A percentile compares a stretch with the other conserved stretches of the same genome.
These are phyloP conservation scores for Alternaria sp. DNA, from an alignment of 2,329 filamentous ascomycete genomes.

Conservation along the genomic window DNA sequence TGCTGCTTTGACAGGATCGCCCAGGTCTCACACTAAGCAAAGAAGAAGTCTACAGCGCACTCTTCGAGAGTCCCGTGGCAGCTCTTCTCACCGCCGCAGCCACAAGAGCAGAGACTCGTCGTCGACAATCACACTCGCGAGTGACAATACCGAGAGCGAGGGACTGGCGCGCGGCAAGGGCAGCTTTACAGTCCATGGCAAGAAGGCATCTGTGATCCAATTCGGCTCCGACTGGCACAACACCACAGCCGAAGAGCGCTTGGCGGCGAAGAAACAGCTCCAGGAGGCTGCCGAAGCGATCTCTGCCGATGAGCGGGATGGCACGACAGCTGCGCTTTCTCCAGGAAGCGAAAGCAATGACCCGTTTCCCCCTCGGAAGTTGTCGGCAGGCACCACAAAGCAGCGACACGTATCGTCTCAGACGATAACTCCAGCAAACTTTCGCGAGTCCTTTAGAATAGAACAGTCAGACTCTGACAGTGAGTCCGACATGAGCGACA, in stretches of 20 bases:
- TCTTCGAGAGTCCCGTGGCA: slow-evolving; percentile 76
- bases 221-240: slow-evolving; percentile 90
- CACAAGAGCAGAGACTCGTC: slow-evolving; percentile 77
- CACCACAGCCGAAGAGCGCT: slow-evolving; percentile 46
- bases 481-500: slow-evolving; percentile 43
- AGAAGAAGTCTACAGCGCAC: slow-evolving; percentile 89
- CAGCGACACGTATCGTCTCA: slow-evolving; percentile 45
- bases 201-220: slow-evolving; percentile 97
- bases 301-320: slow-evolving; percentile 35
- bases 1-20: slow-evolving; percentile 43
- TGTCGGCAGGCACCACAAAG: slow-evolving; percentile 37
- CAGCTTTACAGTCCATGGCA: slow-evolving; percentile 95
- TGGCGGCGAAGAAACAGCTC: slow-evolving; percentile 47
- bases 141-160: slow-evolving; percentile 62
- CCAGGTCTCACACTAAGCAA: slow-evolving; percentile 69
- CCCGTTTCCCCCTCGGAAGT: slow-evolving; percentile 26
- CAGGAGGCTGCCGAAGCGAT: slow-evolving; percentile 40
- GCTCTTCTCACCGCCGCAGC: slow-evolving; percentile 70
- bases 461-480: slow-evolving; percentile 30
- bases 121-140: slow-evolving; percentile 63
- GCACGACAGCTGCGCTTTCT: slow-evolving; percentile 28
- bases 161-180: slow-evolving; percentile 79
- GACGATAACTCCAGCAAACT: slow-evolving; percentile 43
- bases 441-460: slow-evolving; percentile 29
- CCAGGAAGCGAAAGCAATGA: slow-evolving; percentile 26